Conservation (phyloP, 2,329 filamentous ascomycete species). For the Chaetomiaceae sp. region DNA sequence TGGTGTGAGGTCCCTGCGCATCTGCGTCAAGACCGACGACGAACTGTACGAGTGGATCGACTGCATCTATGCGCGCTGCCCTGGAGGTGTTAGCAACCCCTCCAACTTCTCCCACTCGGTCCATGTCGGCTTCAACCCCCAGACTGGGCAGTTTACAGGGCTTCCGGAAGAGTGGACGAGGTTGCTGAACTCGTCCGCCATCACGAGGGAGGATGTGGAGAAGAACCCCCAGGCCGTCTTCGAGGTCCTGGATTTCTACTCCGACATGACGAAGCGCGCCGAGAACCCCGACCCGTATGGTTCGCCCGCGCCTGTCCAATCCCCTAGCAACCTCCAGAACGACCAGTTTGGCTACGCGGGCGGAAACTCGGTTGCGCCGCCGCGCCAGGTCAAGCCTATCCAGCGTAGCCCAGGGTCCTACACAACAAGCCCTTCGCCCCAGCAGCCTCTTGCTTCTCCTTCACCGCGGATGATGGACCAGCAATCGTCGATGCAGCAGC, state of each 20-base stretch:
- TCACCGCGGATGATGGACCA: slow-evolving; percentile 44
- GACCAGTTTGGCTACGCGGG: slow-evolving; percentile 59
- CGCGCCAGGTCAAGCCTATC: slow-evolving; percentile 58
- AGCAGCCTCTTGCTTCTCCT: slow-evolving; percentile 30
- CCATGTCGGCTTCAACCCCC: slow-evolving; percentile 94
- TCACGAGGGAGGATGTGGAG: slow-evolving; percentile 98
- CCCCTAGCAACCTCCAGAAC: slow-evolving; percentile 50
- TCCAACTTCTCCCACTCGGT: slow-evolving; percentile 97
- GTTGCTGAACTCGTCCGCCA: slow-evolving; percentile 88
- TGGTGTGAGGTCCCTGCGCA: slow-evolving; percentile 76
- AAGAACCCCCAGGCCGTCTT: slow-evolving; percentile 86
- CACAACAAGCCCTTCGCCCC: slow-evolving; percentile 35
- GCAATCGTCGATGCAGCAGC: slow-evolving; percentile 48
- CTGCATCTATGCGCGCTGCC: slow-evolving; percentile 92
- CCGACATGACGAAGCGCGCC: slow-evolving; percentile 71
- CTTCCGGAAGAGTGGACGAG: slow-evolving; percentile 96
- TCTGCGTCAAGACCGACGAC: slow-evolving; percentile 91
- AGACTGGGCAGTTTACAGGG: slow-evolving; percentile 91
- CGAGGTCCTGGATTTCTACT: slow-evolving; percentile 81
- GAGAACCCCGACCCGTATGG: slow-evolving; percentile 64
- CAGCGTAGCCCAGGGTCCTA: slow-evolving; percentile 40
- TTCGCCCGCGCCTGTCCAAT: slow-evolving; percentile 61
- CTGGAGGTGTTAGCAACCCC: slow-evolving; percentile 94
- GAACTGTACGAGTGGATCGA: slow-evolving; percentile 99
- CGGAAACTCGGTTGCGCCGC: slow-evolving; percentile 59